These are phyloP conservation scores for Sporothrix sp. DNA, from an alignment of 2,329 filamentous ascomycete species.

Conservation along the genomic window DNA sequence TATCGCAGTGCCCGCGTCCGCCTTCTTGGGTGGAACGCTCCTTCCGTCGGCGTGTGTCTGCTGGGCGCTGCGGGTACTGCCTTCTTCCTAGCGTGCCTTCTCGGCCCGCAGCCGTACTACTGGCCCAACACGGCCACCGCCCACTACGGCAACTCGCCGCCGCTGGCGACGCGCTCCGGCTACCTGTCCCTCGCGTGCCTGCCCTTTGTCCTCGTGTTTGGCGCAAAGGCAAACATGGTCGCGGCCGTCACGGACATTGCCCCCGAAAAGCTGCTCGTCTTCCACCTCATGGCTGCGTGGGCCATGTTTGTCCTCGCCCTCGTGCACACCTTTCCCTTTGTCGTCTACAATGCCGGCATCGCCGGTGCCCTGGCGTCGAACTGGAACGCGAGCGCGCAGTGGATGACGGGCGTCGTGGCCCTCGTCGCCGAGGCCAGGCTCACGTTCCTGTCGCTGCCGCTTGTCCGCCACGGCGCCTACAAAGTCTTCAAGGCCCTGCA, in stretches of 20 bases:
- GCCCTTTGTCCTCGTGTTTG: constrained; percentile 23
- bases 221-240: constrained; percentile 47
- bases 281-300: constrained; percentile 44
- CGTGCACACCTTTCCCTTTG: constrained; percentile 51
- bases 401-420: constrained; percentile 47
- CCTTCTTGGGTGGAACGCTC: background rate
- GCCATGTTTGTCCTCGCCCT: constrained; percentile 47
- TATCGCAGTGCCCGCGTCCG: background rate
- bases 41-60: constrained; percentile 2
- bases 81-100: constrained; percentile 29
- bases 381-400: constrained; percentile 37
- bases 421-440: constrained; percentile 44
- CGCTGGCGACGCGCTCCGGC: constrained; percentile 41
- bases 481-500: constrained; percentile 54
- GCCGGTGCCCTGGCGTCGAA: constrained; percentile 37
- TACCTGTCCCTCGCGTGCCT: constrained; percentile 43
- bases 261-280: constrained; percentile 48
- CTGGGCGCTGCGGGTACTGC: background rate
- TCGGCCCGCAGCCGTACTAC: constrained; percentile 45
- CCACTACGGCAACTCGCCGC: constrained; percentile 40
- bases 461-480: constrained; percentile 39
- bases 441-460: constrained; percentile 45
- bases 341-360: constrained; percentile 37
- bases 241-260: constrained; percentile 44
- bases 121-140: constrained; percentile 36